These are phyloP conservation scores for Saccharomyces hybrid DNA, from an alignment of 1,139 yeast species.

Conservation along the genomic window DNA sequence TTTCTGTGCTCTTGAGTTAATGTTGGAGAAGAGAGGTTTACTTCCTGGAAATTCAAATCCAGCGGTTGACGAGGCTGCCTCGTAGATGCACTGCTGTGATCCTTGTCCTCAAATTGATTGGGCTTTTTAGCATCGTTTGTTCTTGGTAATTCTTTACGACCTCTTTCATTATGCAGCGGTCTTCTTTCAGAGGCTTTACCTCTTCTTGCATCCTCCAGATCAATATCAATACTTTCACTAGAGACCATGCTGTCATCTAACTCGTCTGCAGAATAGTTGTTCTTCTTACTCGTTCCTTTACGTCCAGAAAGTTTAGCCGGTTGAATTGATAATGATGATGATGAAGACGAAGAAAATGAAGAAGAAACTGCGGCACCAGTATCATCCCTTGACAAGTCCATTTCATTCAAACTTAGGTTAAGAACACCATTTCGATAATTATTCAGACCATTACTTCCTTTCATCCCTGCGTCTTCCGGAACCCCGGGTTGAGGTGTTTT, in stretches of 20 bases:
- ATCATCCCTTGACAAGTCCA: conserved; percentile 13
- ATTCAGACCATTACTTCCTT: conserved; percentile 6
- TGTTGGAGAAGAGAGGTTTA: conserved; percentile 24
- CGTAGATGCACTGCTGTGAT: conserved; percentile 3
- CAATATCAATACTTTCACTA: conserved; percentile 28
- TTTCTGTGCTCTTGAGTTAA: conserved; percentile 8
- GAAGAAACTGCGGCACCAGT: neutral
- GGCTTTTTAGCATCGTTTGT: neutral
- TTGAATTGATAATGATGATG: neutral
- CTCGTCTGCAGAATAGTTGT: conserved; percentile 8
- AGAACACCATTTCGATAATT: conserved; percentile 8
- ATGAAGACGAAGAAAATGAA: neutral
- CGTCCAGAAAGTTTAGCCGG: conserved; percentile 10
- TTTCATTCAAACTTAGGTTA: conserved; percentile 20
- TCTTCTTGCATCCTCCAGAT: conserved; percentile 19
- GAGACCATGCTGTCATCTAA: conserved; percentile 17
- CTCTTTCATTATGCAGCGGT: conserved; percentile 5
- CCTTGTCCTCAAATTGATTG: neutral
- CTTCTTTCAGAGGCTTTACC: conserved; percentile 5
- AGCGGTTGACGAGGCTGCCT: conserved; percentile 16
- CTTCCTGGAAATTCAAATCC: conserved; percentile 26
- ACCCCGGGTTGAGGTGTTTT: neutral
- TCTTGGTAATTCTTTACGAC: neutral
- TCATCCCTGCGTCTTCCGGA: neutral
- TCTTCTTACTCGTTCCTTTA: conserved; percentile 5